phyloP scores from a whole-genome alignment of 345 rosid genomes.

The Citrus glauca region DNA sequence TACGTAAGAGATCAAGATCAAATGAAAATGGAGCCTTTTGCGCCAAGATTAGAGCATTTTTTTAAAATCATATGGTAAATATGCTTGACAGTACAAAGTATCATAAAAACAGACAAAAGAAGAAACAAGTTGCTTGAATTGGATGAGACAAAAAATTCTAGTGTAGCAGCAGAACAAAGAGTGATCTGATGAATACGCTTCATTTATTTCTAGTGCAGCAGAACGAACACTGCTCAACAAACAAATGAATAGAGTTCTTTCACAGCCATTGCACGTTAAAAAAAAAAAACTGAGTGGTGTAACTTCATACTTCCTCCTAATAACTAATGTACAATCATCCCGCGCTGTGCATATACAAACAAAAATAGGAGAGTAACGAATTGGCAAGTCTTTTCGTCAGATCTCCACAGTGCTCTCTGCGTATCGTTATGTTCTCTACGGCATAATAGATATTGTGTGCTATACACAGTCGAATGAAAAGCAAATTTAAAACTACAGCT shows the following conservation, averaged over 20 bases:
- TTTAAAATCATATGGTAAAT: neutral
- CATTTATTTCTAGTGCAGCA: too few species aligned
- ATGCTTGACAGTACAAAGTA: neutral
- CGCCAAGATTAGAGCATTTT: neutral
- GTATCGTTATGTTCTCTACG: constrained; percentile 7
- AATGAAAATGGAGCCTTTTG: neutral
- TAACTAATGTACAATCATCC: constrained; percentile 15
- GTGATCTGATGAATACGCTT: neutral
- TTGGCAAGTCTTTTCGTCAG: neutral
- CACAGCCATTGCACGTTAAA: neutral
- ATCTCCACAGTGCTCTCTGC: neutral
- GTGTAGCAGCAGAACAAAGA: too few species aligned
- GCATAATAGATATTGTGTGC: constrained; percentile 16
- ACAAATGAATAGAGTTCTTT: neutral
- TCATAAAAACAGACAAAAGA: neutral
- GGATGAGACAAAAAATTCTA: too few species aligned
- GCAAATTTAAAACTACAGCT: constrained; percentile 9
- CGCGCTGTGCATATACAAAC: constrained; percentile 2
- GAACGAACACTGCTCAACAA: neutral
- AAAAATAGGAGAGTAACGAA: neutral
- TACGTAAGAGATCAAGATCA: neutral
- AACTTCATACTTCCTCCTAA: constrained; percentile 1
- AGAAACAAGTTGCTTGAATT: too few species aligned
- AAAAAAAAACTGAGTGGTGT: neutral
- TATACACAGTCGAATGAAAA: constrained; percentile 23